phyloP scores from a whole-genome alignment of 495 filamentous ascomycete genomes.

The Neurospora sublineolata region DNA sequence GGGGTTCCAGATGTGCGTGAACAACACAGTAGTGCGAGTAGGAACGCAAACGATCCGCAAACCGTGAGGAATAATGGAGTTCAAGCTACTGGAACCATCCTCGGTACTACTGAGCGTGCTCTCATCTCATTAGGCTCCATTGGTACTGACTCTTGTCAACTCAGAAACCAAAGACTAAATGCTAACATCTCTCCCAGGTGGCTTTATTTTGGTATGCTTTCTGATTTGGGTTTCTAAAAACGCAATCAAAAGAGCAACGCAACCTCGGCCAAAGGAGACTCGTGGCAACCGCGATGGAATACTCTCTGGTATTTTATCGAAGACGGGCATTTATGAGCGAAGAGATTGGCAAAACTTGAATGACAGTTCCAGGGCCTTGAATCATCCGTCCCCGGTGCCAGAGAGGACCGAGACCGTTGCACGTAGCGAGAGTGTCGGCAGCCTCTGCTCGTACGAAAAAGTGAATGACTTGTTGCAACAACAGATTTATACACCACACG shows the following conservation, averaged over 20 bases:
- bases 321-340: slow-evolving; percentile 7
- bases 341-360: slow-evolving; percentile 14
- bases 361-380: neutral
- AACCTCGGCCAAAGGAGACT: slow-evolving; percentile 10
- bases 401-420: neutral
- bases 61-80: slow-evolving; percentile 1
- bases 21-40: neutral
- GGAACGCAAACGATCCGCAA: neutral
- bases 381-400: neutral
- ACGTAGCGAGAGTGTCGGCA: neutral
- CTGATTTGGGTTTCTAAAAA: slow-evolving; percentile 28
- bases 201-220: slow-evolving; percentile 32
- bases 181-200: slow-evolving; percentile 15
- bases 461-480: neutral
- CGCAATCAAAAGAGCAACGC: slow-evolving; percentile 17
- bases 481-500: neutral
- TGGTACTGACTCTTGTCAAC: slow-evolving; percentile 17
- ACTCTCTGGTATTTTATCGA: neutral
- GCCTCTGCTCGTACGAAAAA: neutral
- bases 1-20: neutral
- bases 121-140: slow-evolving; percentile 39
- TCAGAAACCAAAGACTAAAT: neutral
- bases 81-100: slow-evolving; percentile 4
- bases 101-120: slow-evolving; percentile 30
- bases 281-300: neutral